A percentile compares a stretch with the other conserved stretches of the same genome.
Conservation (phyloP, 2,329 filamentous ascomycete species). For the Colletotrichum sp. region DNA sequence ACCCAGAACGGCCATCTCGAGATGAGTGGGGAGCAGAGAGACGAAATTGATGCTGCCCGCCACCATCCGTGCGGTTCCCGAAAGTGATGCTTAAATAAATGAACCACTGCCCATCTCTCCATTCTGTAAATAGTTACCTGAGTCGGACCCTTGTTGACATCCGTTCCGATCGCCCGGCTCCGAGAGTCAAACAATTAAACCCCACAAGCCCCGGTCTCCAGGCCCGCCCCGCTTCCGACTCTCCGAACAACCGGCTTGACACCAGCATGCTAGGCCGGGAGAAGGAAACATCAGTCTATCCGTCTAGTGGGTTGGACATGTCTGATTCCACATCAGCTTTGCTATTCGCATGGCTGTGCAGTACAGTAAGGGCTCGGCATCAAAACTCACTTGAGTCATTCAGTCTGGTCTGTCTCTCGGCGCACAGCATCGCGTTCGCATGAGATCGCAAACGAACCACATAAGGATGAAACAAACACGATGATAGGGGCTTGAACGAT, state of each 20-base stretch:
- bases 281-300: background rate
- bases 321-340: background rate
- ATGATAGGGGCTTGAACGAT: background rate
- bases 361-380: background rate
- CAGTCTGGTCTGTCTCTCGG: background rate
- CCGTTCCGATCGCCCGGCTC: background rate
- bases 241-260: background rate
- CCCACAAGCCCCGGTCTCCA: background rate
- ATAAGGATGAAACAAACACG: background rate
- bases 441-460: background rate
- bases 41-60: background rate
- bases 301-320: fast-evolving
- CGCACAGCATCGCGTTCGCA: background rate
- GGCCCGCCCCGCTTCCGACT: background rate
- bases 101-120: background rate
- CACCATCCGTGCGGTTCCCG: background rate
- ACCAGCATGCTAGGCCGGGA: background rate
- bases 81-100: background rate
- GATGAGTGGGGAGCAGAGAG: background rate
- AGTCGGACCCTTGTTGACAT: background rate
- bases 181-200: background rate
- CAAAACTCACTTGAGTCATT: background rate
- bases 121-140: background rate
- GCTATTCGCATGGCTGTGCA: background rate
- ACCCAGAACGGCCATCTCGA: background rate